These are phyloP conservation scores for Samsoniella hepiali DNA, from an alignment of 2,329 filamentous ascomycete species.

Conservation along the genomic window DNA sequence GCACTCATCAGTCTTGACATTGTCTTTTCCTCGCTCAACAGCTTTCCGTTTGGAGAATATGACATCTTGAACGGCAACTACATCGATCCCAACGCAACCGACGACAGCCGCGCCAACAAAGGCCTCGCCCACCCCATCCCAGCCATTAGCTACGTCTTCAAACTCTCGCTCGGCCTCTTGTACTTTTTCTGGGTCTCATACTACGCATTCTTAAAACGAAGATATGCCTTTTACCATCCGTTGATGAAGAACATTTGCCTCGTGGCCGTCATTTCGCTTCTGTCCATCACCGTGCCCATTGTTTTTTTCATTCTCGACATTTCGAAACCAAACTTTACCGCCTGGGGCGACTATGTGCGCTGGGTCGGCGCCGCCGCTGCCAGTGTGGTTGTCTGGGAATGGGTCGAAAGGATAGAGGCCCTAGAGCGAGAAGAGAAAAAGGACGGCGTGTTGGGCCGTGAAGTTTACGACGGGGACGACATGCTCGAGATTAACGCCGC, in stretches of 20 bases:
- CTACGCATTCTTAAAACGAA: constrained; percentile 86
- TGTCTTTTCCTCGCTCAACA: constrained; percentile 87
- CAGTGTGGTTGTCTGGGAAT: constrained; percentile 97
- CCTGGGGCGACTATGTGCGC: constrained; percentile 91
- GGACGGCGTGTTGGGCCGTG: constrained; percentile 84
- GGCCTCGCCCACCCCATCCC: constrained; percentile 83
- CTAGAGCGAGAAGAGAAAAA: constrained; percentile 91
- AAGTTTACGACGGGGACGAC: constrained; percentile 91
- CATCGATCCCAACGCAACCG: constrained; percentile 26
- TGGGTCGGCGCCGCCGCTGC: constrained; percentile 96
- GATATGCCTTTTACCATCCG: constrained; percentile 85
- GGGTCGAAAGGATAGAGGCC: constrained; percentile 92
- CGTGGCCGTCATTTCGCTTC: constrained; percentile 72
- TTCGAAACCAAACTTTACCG: constrained; percentile 76
- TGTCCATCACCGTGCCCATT: constrained; percentile 81
- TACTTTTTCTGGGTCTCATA: constrained; percentile 95
- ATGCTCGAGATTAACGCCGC: constrained; percentile 67
- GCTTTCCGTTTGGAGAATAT: constrained; percentile 60
- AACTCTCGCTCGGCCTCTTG: constrained; percentile 78
- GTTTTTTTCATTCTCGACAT: constrained; percentile 94
- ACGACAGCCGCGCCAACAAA: constrained; percentile 50
- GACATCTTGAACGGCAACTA: constrained; percentile 50
- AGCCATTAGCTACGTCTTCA: constrained; percentile 85
- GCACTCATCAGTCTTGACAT: constrained; percentile 87
- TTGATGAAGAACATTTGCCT: constrained; percentile 87